Base-by-base conservation (phyloP, 2,329 filamentous ascomycete species). In the Penicillium hordei region DNA sequence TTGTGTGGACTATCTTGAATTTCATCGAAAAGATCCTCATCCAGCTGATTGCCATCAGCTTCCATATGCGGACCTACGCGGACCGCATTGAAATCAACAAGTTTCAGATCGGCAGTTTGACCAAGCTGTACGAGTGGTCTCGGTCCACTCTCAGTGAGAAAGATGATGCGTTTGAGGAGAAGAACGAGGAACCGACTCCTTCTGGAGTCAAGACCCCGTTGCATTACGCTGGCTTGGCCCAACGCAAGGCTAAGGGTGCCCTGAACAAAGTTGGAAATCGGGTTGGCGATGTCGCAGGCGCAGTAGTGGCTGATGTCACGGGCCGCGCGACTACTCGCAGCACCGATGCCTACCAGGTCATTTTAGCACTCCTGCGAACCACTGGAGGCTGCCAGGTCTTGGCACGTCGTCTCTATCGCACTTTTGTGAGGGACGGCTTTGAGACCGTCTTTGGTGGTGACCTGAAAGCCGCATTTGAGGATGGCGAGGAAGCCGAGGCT, bases 1-100 rank as follows among this genome's bases (percentile, higher is more conserved):
- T 97, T 66, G 88, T 95, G 15, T 84, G 90, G 60, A 84, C 87
- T 0, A 81, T 86, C 3, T 79, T 97, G 60, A 97, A 97, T 75
- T 89, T 94, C 59, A 81, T 89, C 52, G 93, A 97, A 75, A 97
- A 97, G 79, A 89, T 97, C 59, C 84, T 96, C 65, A 96, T 97
- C 55, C 93, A 97, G 70, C 88, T 96, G 76, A 96, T 97, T 65
- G 93, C 93, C 33, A 93, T 93, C 57, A 92, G 89, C 60, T 97
- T 97, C 75, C 93, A 97, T 72, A 81, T 90, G 57, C 85, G 93
- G 44, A 97, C 93, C 0, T 97, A 97, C 69, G 87, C 90, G 25
- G 91, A 93, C 66, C 83, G 93, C 17, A 97, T 97, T 67, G 91
- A 94, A 60, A 83, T 93, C 73, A 96, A 96, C 80, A 96, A 96